Base-by-base conservation (phyloP, 2,329 filamentous ascomycete species). In the Botrytis fragariae region DNA sequence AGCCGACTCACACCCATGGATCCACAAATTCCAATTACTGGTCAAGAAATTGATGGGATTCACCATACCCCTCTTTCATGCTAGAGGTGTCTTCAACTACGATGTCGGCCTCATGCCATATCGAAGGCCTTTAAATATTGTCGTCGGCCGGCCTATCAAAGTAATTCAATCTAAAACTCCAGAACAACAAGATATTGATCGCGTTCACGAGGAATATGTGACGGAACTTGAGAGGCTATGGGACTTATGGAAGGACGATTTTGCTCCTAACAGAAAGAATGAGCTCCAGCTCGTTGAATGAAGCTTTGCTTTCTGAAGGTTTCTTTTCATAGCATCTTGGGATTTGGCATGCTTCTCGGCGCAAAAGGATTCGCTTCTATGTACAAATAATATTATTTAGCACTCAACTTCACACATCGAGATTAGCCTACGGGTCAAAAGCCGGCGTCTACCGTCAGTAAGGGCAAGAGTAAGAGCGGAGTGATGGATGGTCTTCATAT, bases 101-200 rank as follows among this genome's bases (percentile, higher is more conserved):
- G 96, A 99, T 81, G 93, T 98, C 22, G 96, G 96, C 6, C 85
- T 98, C 79, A 94, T 98, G 93, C 96, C 96, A 0, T 98, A 98
- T 82, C 90, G 96, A 20, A 87, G 91, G 69, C 91, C 94, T 18
- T 85, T 99, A 74, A 96, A 98, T 80, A 89, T 98, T 65, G 95
- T 99, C 20, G 93, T 97, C 22, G 95, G 95, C 5, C 87, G 88
- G 70, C 94, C 95, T 0, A 94, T 98, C 75, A 85, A 86, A 75
- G 91, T 97, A 9, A 82, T 87, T 68, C 84, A 87, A 75, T 83
- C 86, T 32, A 84, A 88, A 48, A 89, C 90, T 74, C 92, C 95
- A 1, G 87, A 91, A 37, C 88, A 92, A 74, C 87, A 86, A 12
- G 94, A 97, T 78, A 90, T 98, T 75, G 91, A 97, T 79, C 84